Percentiles rank a stretch among this genome's conserved stretches.
Evolutionary conservation across 2,329 filamentous ascomycete species (phyloP).

Genomic region (Colletotrichum acutatum): DNA sequence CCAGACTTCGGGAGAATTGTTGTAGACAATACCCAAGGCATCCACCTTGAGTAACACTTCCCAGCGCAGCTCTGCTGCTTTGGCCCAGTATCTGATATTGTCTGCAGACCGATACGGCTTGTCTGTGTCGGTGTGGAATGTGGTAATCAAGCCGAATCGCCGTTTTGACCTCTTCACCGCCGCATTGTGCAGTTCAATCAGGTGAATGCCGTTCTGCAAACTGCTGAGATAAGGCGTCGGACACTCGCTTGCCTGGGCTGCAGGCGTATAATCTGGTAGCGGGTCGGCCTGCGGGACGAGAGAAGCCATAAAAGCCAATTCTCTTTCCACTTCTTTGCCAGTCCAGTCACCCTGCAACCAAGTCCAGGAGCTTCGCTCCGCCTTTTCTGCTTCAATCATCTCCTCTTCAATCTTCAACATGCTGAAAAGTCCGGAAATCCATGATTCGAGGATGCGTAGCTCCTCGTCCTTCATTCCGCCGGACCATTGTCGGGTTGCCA

Average conservation of each 20-base stretch:
- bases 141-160: conserved; percentile 89
- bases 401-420: conserved; percentile 83
- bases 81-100: conserved; percentile 95
- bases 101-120: conserved; percentile 96
- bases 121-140: conserved; percentile 89
- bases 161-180: conserved; percentile 85
- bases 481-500: conserved; percentile 87
- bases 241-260: conserved; percentile 52
- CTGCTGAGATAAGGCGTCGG: conserved; percentile 79
- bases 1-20: conserved; percentile 77
- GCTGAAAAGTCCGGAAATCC: conserved; percentile 82
- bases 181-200: conserved; percentile 91
- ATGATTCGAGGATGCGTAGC: conserved; percentile 77
- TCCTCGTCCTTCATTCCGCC: conserved; percentile 86
- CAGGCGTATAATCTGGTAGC: conserved; percentile 75
- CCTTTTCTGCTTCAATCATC: conserved; percentile 77
- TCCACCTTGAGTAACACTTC: conserved; percentile 87
- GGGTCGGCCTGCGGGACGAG: conserved; percentile 71
- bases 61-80: conserved; percentile 94
- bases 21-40: conserved; percentile 87
- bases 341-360: conserved; percentile 87
- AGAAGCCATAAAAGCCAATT: conserved; percentile 83
- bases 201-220: conserved; percentile 81
- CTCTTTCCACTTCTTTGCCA: conserved; percentile 79
- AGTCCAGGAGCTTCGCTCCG: conserved; percentile 78